A percentile compares a stretch with the other conserved stretches of the same genome.
Evolutionary conservation across 371 early-diverging fungal genomes (phyloP).

Genomic region (Rhizopus microsporus): DNA sequence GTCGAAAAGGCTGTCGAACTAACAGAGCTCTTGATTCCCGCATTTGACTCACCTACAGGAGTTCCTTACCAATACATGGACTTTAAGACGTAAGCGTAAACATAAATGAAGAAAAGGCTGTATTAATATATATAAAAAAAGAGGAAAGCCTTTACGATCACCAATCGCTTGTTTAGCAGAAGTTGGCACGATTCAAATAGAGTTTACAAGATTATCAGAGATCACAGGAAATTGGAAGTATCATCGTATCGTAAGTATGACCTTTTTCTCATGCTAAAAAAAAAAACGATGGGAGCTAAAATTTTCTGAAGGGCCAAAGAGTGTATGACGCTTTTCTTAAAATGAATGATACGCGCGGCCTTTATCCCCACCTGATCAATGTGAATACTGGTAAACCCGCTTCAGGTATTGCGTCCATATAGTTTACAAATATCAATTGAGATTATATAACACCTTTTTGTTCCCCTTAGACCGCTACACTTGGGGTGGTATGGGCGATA

Average conservation of each 20-base stretch:
- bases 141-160: slow-evolving; percentile 32
- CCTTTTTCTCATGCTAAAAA: neutral
- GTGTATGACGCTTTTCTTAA: slow-evolving; percentile 43
- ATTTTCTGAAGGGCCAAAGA: slow-evolving; percentile 39
- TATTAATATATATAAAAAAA: slow-evolving; percentile 24
- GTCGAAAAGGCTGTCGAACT: slow-evolving; percentile 54
- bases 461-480: slow-evolving; percentile 29
- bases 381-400: slow-evolving; percentile 27
- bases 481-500: slow-evolving; percentile 59
- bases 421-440: neutral
- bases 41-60: slow-evolving; percentile 63
- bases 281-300: neutral
- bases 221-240: slow-evolving; percentile 72
- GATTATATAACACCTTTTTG: neutral
- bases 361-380: slow-evolving; percentile 51
- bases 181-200: slow-evolving; percentile 85
- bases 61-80: slow-evolving; percentile 57
- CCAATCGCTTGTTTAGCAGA: slow-evolving; percentile 68
- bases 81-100: slow-evolving; percentile 40
- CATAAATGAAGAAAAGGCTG: slow-evolving; percentile 50
- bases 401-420: slow-evolving; percentile 17
- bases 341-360: slow-evolving; percentile 35
- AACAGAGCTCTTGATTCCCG: slow-evolving; percentile 55
- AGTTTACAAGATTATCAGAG: slow-evolving; percentile 79
- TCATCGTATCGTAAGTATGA: slow-evolving; percentile 46